Base-by-base conservation (phyloP, 2,329 filamentous ascomycete genomes). In the Rhynchosporium agropyri region DNA sequence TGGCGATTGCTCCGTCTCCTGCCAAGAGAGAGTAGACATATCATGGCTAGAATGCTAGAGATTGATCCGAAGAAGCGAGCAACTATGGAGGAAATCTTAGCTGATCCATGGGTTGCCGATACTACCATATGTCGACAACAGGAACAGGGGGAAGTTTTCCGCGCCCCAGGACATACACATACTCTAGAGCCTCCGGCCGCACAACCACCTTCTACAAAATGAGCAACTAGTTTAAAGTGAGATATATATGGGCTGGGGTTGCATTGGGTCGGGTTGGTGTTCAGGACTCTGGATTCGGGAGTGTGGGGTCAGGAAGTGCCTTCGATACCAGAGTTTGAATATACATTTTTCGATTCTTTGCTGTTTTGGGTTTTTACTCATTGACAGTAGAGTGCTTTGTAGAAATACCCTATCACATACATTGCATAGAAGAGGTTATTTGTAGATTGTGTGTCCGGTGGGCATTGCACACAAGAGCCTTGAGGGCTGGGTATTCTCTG, bases 31-130 rank as follows among this genome's bases (percentile, higher is more conserved):
- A 96, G 89, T 68, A 83, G 95, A 58, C 89, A 94, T 74, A 92
- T 99, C 66, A 89, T 99, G 61, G 89, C 91, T 50, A 84, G 90
- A 62, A 99, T 99, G 95, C 84, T 99, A 42, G 92, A 95, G 72
- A 83, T 97, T 57, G 87, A 97, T 71, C 92, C 93, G 0, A 89
- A 86, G 73, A 89, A 89, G 68, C 86, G 95, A 62, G 94, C 92
- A 2, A 91, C 85, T 2, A 89, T 99, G 80, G 83, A 89, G 29
- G 92, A 99, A 72, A 90, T 99, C 20, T 78, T 97, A 58, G 84
- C 88, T 28, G 94, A 99, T 74, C 87, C 89, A 15, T 99, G 95
- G 95, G 87, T 98, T n/a, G 85, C 87, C 54, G 88, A 89, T 70
- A 91, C 91, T 38, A 81, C 89, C 26, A 92, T 96, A 48, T 99